Evolutionary conservation across 2,329 filamentous ascomycete species (phyloP).

Genomic region (Blastomyces parvus): DNA sequence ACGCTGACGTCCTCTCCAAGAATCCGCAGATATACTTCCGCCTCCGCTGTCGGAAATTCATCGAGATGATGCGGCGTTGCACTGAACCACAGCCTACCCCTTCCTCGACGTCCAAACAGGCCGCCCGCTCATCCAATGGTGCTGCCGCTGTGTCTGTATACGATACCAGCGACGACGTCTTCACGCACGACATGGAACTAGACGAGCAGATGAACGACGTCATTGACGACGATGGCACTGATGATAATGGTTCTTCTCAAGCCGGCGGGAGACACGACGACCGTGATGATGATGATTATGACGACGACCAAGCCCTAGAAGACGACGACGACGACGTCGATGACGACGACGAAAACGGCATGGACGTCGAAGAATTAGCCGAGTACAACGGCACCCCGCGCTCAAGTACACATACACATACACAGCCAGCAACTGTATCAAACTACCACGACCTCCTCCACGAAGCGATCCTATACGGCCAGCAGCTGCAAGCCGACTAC

Average conservation of each 20-base stretch:
- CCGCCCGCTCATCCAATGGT: conserved; percentile 30
- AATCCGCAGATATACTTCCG: conserved; percentile 83
- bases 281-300: conserved; percentile 39
- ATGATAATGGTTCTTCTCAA: conserved; percentile 36
- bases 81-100: conserved; percentile 48
- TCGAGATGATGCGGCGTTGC: conserved; percentile 79
- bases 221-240: conserved; percentile 37
- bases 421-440: conserved; percentile 19
- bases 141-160: conserved; percentile 18
- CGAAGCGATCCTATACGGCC: conserved; percentile 69
- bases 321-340: conserved; percentile 42
- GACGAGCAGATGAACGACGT: conserved; percentile 40
- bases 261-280: conserved; percentile 42
- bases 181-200: conserved; percentile 49
- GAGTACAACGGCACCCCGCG: not conserved
- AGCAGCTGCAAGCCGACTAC: conserved; percentile 68
- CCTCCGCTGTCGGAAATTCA: conserved; percentile 80
- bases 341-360: conserved; percentile 36
- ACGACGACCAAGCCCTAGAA: conserved; percentile 35
- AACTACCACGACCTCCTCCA: conserved; percentile 48
- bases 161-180: conserved; percentile 38
- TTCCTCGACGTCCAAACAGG: conserved; percentile 28
- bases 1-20: conserved; percentile 67
- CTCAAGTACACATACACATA: not conserved
- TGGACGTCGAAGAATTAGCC: conserved; percentile 30